Evolutionary conservation across 768 basidiomycete species (phyloP), one percentile per base, ranked within the genome.

Genomic region (Lactifluus volemus): DNA sequence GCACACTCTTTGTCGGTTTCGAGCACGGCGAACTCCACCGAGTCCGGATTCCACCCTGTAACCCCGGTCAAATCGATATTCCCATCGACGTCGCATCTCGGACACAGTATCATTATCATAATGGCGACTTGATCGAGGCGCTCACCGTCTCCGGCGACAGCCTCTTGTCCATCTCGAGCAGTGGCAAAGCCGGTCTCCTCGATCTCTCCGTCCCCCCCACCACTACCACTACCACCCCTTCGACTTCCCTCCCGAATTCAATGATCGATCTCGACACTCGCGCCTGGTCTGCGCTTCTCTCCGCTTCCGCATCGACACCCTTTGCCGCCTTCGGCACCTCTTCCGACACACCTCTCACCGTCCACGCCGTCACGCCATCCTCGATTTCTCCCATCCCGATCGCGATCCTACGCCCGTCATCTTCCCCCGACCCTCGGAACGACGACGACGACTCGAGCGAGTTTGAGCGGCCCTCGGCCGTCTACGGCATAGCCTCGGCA

Each of bases 311-410:
- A 14, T 76, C 82, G 4, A 71, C 77, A 0, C 79, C 85, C 12
- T 89, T 81, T 60, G 85, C 84, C 10, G 84, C 81, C 9, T 84
- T 92, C 59, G 89, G 89, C 9, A 80, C 81, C 9, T 79, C 84
- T 12, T 84, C 85, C 2, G 71, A 73, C 2, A 76, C 76, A 0
- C 87, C 89, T 4, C 76, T 91, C 32, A 74, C 75, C 39, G 72
- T 89, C 17, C 78, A 89, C 69, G 59, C 78, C 41, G 74, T 92
- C 58, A 67, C 75, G 7, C 73, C 79, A 48, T 75, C 77, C 21
- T 73, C 72, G 0, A 64, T 89, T n/a, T 75, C 78, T 5, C 58
- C 71, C 11, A 70, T 66, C 1, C 84, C 89, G 6, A 74, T 76
- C 47, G 75, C 79, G 49, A 69, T 78, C 60, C 75, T 89, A 51